Conservation (phyloP, 352 stramenopile genomes). For the Globisporangium echinulatum region DNA sequence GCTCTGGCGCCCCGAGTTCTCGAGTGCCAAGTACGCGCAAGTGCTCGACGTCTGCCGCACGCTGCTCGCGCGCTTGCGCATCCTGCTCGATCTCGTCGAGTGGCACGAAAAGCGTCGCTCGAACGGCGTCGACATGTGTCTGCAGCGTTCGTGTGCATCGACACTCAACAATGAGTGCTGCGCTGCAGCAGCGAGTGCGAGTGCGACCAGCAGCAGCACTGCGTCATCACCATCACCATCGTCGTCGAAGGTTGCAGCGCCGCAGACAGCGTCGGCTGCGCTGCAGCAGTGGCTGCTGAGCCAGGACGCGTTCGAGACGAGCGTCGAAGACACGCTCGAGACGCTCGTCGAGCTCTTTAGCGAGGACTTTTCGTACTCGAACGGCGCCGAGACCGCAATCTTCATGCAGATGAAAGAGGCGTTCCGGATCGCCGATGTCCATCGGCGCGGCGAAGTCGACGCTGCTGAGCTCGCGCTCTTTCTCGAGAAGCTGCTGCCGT, state of each 20-base stretch:
- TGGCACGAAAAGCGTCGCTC: constrained; percentile 28
- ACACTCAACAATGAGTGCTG: constrained; percentile 21
- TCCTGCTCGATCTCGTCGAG: constrained; percentile 59
- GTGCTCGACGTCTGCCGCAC: constrained; percentile 40
- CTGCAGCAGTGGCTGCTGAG: constrained; percentile 1
- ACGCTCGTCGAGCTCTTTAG: constrained; percentile 20
- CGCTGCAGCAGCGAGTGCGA: not conserved
- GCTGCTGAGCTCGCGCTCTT: too few relatives aligned
- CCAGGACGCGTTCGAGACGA: constrained; percentile 7
- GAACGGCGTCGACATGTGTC: too few relatives aligned
- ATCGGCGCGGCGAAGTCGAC: too few relatives aligned
- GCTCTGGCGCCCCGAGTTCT: constrained; percentile 34
- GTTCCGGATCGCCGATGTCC: constrained; percentile 10
- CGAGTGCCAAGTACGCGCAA: constrained; percentile 34
- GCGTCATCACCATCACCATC: not conserved
- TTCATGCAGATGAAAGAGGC: constrained; percentile 27
- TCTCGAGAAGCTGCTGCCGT: too few relatives aligned
- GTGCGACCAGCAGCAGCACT: not conserved
- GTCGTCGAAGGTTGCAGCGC: not conserved
- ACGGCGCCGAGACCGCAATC: constrained; percentile 13
- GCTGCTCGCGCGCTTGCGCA: constrained; percentile 42
- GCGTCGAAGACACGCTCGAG: constrained; percentile 20
- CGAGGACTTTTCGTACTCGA: constrained; percentile 18
- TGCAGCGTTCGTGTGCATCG: constrained; percentile 5
- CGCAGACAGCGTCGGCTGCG: too few relatives aligned